Evolutionary conservation across 2,329 filamentous ascomycete species (phyloP), one percentile per base, ranked within the genome.

Genomic region (Pyrenophora tritici-repentis): DNA sequence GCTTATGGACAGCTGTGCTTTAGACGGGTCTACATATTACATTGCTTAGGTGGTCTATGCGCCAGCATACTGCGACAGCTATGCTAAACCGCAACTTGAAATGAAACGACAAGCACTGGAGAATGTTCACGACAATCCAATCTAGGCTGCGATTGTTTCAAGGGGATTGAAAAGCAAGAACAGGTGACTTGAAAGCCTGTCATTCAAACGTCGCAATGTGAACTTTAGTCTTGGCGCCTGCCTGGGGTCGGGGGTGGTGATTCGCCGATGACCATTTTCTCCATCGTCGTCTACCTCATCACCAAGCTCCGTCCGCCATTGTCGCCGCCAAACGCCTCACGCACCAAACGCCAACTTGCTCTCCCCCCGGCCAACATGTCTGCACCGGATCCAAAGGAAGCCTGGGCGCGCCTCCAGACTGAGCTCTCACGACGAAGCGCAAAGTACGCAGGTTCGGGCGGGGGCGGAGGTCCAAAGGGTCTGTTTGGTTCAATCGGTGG

Each of bases 341-440:
- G 65, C 41, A 71, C 29, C 68, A 59, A 59, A 68, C 66, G 61
- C 36, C 60, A 59, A 70, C 65, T 59, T 29, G 34, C 40, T 55
- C 16, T 45, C 18, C 39, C 35, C 43, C 50, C 47, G 45, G 41
- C 45, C 63, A 53, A 42, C 35, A 74, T 74, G 68, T 67, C 67
- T 51, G 63, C 63, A 44, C 68, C 76, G 60, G 84, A 86, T 70
- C 86, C 86, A 44, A 81, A 83, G 70, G 85, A 89, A 73, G 81
- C 85, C 64, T 88, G 85, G 82, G 79, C 81, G 73, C 81, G 81
- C 66, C 77, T 90, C 61, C 85, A 87, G 75, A 80, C 80, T 67
- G 82, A 84, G 55, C 78, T 87, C 62, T 79, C 74, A 45, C 68
- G 80, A 64, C 74, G 75, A 49, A 56, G 63, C 47, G 43, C 55